Conservation (phyloP, 495 filamentous ascomycete genomes). For the Penicillium salamii region DNA sequence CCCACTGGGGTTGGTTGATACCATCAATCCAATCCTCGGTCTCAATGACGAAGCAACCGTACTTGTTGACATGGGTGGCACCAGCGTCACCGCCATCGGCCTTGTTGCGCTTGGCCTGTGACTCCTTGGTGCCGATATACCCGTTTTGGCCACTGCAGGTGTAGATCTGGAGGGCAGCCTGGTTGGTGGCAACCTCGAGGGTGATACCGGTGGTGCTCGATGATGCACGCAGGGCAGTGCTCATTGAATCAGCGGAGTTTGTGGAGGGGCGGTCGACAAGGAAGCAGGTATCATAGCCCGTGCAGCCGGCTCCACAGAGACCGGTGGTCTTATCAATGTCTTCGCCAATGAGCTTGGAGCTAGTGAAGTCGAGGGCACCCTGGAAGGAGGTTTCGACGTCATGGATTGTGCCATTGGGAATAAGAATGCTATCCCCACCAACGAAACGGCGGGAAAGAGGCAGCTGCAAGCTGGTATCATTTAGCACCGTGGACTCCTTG, state of each 20-base stretch:
- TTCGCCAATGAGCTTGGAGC: slow-evolving; percentile 71
- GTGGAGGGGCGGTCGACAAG: slow-evolving; percentile 63
- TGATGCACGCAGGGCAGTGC: slow-evolving; percentile 58
- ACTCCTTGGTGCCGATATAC: slow-evolving; percentile 51
- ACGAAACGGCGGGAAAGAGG: slow-evolving; percentile 69
- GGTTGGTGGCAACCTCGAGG: slow-evolving; percentile 70
- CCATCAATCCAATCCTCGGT: slow-evolving; percentile 70
- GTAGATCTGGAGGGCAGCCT: slow-evolving; percentile 77
- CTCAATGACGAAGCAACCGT: slow-evolving; percentile 70
- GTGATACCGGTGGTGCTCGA: slow-evolving; percentile 63
- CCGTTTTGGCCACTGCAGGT: slow-evolving; percentile 71
- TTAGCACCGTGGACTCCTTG: slow-evolving; percentile 61
- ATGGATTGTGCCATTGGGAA: slow-evolving; percentile 74
- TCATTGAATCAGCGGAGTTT: slow-evolving; percentile 60
- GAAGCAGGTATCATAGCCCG: slow-evolving; percentile 74
- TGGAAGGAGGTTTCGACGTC: slow-evolving; percentile 55
- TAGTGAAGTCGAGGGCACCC: slow-evolving; percentile 71
- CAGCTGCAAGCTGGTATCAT: slow-evolving; percentile 68
- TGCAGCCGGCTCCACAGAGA: slow-evolving; percentile 71
- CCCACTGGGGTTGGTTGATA: slow-evolving; percentile 80
- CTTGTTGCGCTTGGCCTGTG: slow-evolving; percentile 50
- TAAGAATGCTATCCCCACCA: slow-evolving; percentile 69
- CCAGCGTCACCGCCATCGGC: slow-evolving; percentile 34
- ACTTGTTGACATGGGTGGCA: slow-evolving; percentile 49
- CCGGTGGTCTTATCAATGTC: slow-evolving; percentile 59